phyloP scores from a whole-genome alignment of 2,329 filamentous ascomycete species.

The Trichophyton verrucosum region DNA sequence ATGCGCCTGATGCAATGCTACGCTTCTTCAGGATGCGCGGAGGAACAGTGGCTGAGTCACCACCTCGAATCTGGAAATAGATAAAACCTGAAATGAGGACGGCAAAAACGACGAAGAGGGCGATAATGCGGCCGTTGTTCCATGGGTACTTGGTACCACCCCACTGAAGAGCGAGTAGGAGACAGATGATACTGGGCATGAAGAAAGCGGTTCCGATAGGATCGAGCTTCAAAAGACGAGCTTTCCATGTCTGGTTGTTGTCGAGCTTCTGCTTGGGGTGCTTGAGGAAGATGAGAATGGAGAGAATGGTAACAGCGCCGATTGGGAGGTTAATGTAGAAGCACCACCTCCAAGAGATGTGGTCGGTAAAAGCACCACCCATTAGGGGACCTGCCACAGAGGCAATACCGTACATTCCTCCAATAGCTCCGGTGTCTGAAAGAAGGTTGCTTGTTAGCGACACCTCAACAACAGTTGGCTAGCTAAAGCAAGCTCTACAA shows the following conservation, averaged over 20 bases:
- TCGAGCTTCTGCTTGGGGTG: slow-evolving; percentile 18
- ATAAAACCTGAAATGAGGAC: slow-evolving; percentile 32
- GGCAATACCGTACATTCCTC: slow-evolving; percentile 14
- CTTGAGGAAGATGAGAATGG: slow-evolving; percentile 24
- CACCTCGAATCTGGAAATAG: slow-evolving; percentile 24
- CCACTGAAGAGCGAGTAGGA: slow-evolving; percentile 40
- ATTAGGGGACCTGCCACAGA: slow-evolving; percentile 13
- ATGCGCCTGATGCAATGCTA: slow-evolving; percentile 5
- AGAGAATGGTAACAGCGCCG: slow-evolving; percentile 13
- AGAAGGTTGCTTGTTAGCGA: neutral
- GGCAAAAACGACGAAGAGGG: slow-evolving; percentile 15
- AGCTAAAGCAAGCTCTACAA: slow-evolving; percentile 15
- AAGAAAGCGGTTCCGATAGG: slow-evolving; percentile 35
- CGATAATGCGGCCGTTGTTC: slow-evolving; percentile 21
- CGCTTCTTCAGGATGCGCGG: slow-evolving; percentile 18
- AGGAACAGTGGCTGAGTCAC: slow-evolving; percentile 19
- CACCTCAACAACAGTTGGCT: neutral
- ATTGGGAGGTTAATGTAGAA: slow-evolving; percentile 32
- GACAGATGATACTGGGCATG: slow-evolving; percentile 33
- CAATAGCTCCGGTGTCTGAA: slow-evolving; percentile 11
- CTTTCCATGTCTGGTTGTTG: slow-evolving; percentile 15
- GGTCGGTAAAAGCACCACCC: slow-evolving; percentile 35
- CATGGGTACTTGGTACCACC: slow-evolving; percentile 36
- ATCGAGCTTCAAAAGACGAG: slow-evolving; percentile 25
- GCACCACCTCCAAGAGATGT: slow-evolving; percentile 34